These are phyloP conservation scores for Salix brachista DNA, from an alignment of 345 rosid species.

Conservation along the genomic window DNA sequence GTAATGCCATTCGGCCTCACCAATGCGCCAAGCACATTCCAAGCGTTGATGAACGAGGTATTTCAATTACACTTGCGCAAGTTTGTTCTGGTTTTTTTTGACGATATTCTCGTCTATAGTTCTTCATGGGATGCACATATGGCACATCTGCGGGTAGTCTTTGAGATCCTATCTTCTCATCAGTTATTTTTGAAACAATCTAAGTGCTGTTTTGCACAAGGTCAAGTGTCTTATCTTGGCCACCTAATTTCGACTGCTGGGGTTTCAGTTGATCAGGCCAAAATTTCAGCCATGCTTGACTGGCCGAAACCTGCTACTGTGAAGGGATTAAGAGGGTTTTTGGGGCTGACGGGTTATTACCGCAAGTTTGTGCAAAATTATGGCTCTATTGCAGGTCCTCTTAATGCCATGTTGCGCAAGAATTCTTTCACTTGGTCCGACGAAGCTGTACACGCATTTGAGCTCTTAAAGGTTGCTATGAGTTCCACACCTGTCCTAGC, in stretches of 20 bases:
- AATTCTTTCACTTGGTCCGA: too few relatives aligned
- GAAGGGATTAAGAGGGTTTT: background rate
- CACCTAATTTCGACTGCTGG: background rate
- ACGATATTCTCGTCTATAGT: background rate
- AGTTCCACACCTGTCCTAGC: background rate
- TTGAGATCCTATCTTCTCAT: too few relatives aligned
- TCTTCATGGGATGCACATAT: background rate
- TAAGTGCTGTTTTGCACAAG: background rate
- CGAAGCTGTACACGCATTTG: too few relatives aligned
- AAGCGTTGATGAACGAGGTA: background rate
- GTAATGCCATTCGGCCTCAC: background rate
- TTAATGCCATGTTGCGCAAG: too few relatives aligned
- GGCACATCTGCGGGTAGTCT: too few relatives aligned
- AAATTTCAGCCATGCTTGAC: background rate
- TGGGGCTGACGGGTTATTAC: background rate
- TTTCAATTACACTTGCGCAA: background rate
- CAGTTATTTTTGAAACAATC: too few relatives aligned
- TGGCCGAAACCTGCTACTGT: rapidly evolving
- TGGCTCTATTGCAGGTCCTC: background rate
- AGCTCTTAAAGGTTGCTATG: too few relatives aligned
- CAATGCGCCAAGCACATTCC: background rate
- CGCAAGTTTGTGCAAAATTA: background rate
- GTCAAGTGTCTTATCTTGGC: background rate
- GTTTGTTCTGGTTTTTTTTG: background rate
- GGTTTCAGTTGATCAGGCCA: background rate